A percentile compares a stretch with the other conserved stretches of the same genome.
These are phyloP conservation scores for Agroathelia rolfsii DNA, from an alignment of 1,284 basidiomycete genomes.

Conservation along the genomic window DNA sequence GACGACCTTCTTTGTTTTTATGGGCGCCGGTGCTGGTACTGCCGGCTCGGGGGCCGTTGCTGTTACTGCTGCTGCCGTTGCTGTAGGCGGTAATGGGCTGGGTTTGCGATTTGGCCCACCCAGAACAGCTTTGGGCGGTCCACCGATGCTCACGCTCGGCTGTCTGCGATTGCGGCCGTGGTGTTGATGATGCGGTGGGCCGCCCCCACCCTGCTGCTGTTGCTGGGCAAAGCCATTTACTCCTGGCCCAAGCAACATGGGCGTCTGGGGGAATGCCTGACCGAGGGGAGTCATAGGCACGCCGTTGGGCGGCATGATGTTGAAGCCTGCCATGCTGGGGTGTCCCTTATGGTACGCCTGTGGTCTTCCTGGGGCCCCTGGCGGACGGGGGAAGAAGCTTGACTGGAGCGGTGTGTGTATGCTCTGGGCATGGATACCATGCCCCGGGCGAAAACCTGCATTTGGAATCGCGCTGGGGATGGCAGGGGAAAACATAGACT, in stretches of 20 bases:
- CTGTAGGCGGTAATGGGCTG: constrained; percentile 46
- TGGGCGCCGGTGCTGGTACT: constrained; percentile 15
- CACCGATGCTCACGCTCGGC: constrained; percentile 58
- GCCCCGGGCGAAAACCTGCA: constrained; percentile 46
- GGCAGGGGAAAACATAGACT: constrained; percentile 53
- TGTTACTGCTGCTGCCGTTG: constrained; percentile 16
- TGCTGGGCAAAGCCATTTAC: constrained; percentile 23
- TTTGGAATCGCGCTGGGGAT: constrained; percentile 52
- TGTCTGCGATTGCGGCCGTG: constrained; percentile 44
- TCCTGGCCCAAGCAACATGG: constrained; percentile 33
- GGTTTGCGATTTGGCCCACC: constrained; percentile 69
- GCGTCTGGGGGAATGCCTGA: constrained; percentile 45
- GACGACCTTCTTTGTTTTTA: constrained; percentile 55
- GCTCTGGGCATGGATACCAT: constrained; percentile 30
- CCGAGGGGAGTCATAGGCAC: constrained; percentile 54
- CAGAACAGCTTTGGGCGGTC: constrained; percentile 71
- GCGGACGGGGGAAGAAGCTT: constrained; percentile 41
- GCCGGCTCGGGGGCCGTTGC: constrained; percentile 19
- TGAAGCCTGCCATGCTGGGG: constrained; percentile 47
- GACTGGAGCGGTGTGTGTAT: constrained; percentile 66
- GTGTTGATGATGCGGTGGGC: constrained; percentile 41
- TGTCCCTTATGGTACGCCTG: constrained; percentile 36
- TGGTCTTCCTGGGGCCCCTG: constrained; percentile 42
- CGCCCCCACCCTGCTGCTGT: too few species aligned
- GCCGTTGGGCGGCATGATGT: constrained; percentile 44